Base-by-base conservation (phyloP, 805 yeast species). In the Kodamaea hsintzibuensis region DNA sequence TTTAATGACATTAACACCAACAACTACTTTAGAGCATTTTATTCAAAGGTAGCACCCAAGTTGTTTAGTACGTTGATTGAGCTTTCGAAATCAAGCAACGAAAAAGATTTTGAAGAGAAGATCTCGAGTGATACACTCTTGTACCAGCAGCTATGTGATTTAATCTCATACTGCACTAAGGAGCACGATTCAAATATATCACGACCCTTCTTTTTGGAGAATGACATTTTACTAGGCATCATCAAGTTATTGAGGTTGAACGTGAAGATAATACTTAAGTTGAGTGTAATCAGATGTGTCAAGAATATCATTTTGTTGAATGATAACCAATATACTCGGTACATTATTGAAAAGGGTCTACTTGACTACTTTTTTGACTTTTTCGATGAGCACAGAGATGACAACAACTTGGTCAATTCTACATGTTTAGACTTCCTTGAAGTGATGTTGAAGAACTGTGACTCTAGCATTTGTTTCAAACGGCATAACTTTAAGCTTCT, bases 391-490 rank as follows among this genome's bases (percentile, higher is more conserved):
- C 80, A 82, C 8, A 72, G 78, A 6, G 69, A 74, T 30, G 69
- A 70, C 39, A 84, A 88, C 64, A 88, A 85, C 63, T 70, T 91
- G 55, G 79, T 88, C 2, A 88, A 84, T 62, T 91, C 97, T 0
- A 81, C 92, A 5, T 81, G 93, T 57, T 73, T 91, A 46, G 91
- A 88, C 64, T 73, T 92, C 18, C 71, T 85, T 35, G 87, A 82
- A 60, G 73, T 78, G 17, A 63, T 70, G 39, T 57, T 62, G 33
- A 63, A 60, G 54, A 68, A 64, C 48, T 66, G 68, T 54, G 71
- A 62, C 33, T 47, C 52, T 5, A 53, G 53, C 22, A 51, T 57
- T 25, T 49, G 54, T 19, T 57, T 51, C 30, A 54, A 55, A 13
- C 49, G 60, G 18, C 60, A 63, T 14, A 71, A 70, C 51, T 73